Percentiles rank a stretch among this genome's conserved stretches.
Evolutionary conservation across 1,284 basidiomycete genomes (phyloP).

Genomic region (Austroboletus niveus): DNA sequence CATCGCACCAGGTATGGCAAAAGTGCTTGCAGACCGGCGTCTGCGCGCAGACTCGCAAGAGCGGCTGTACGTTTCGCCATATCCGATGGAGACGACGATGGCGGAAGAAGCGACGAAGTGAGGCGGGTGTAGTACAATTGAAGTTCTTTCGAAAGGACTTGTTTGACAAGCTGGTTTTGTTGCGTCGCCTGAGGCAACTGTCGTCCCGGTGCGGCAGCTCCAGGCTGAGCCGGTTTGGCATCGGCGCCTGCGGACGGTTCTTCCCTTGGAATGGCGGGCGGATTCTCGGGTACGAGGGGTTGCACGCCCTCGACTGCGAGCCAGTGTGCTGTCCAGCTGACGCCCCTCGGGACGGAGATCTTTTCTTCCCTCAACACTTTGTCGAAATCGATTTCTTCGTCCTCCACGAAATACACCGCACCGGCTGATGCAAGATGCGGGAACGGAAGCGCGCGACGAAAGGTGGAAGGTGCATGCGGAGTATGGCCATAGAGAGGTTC

Average conservation of each 20-base stretch:
- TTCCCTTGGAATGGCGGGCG: constrained; percentile 73
- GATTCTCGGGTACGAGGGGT: constrained; percentile 95
- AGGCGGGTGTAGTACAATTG: constrained; percentile 95
- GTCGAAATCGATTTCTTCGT: constrained; percentile 98
- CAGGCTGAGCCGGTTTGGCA: constrained; percentile 32
- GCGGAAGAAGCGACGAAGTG: constrained; percentile 78
- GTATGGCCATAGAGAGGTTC: constrained; percentile 87
- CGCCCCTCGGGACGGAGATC: constrained; percentile 72
- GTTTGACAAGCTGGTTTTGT: constrained; percentile 78
- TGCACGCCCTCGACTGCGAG: constrained; percentile 98
- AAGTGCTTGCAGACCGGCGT: constrained; percentile 93
- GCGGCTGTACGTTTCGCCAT: constrained; percentile 79
- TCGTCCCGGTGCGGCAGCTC: constrained; percentile 33
- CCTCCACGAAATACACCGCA: constrained; percentile 89
- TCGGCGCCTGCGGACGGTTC: constrained; percentile 35
- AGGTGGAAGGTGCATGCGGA: constrained; percentile 66
- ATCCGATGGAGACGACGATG: constrained; percentile 37
- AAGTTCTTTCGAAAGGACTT: constrained; percentile 91
- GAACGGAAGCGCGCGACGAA: constrained; percentile 71
- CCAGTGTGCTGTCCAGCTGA: constrained; percentile 92
- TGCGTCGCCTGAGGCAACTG: constrained; percentile 43
- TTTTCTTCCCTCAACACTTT: constrained; percentile 83
- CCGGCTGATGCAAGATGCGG: constrained; percentile 57
- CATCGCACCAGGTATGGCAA: constrained; percentile 94
- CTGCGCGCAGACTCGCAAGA: constrained; percentile 82